Conservation (phyloP, 495 filamentous ascomycete species). For the Aspergillus panamensis region DNA sequence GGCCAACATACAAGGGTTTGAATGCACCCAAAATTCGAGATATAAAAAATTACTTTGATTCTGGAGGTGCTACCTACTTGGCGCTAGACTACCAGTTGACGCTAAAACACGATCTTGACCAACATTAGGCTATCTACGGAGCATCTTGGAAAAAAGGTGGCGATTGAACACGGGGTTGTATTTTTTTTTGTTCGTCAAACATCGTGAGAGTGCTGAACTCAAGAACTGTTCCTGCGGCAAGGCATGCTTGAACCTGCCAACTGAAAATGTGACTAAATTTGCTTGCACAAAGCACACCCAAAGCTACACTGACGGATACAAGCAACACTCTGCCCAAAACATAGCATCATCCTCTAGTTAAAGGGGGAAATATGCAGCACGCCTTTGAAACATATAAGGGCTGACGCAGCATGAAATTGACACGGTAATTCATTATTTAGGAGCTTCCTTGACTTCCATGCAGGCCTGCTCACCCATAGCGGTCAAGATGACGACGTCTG, state of each 20-base stretch:
- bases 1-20: too few relatives aligned
- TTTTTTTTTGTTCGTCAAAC: slow-evolving; percentile 46
- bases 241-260: slow-evolving; percentile 38
- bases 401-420: slow-evolving; percentile 33
- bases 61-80: too few relatives aligned
- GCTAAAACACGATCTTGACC: background rate
- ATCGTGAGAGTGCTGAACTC: slow-evolving; percentile 45
- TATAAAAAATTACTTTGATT: too few relatives aligned
- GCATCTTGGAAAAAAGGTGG: slow-evolving; percentile 17
- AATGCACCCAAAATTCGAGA: too few relatives aligned
- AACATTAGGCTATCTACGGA: slow-evolving; percentile 4
- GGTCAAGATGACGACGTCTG: slow-evolving; percentile 86
- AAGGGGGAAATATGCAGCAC: slow-evolving; percentile 31
- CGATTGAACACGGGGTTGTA: background rate
- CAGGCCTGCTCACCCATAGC: slow-evolving; percentile 94
- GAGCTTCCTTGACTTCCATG: slow-evolving; percentile 92
- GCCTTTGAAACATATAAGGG: slow-evolving; percentile 33
- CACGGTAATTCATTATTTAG: slow-evolving; percentile 35
- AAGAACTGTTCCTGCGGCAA: slow-evolving; percentile 37
- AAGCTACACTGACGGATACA: slow-evolving; percentile 30
- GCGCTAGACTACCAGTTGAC: too few relatives aligned
- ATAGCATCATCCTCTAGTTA: slow-evolving; percentile 29
- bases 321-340: slow-evolving; percentile 30
- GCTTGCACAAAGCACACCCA: slow-evolving; percentile 41
- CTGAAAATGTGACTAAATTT: slow-evolving; percentile 36